Base-by-base conservation (phyloP, 2,329 filamentous ascomycete genomes). In the Exophiala sp. region DNA sequence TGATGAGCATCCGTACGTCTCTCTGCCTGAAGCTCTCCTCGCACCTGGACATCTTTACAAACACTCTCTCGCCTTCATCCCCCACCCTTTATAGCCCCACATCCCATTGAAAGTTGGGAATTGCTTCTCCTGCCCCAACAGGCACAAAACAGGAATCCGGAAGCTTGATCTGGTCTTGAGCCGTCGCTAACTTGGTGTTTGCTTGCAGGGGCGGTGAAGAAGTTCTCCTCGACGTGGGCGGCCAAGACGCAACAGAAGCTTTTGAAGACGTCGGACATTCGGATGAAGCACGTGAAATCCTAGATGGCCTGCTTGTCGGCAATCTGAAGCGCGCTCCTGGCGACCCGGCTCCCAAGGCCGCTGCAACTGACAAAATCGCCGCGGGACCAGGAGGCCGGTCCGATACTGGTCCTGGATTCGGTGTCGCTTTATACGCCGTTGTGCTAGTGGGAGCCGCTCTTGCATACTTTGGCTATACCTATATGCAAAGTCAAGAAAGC, bases 191-290 rank as follows among this genome's bases (percentile, higher is more conserved):
- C n/a, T 6, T 19, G 13, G 32, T 18, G 7, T 30, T 34, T 38
- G 14, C 10, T 30, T 52, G 11, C 66, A 97, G 93, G 64, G 93
- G 93, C 77, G 93, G 93, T 75, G 93, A 98, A 75, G 93, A 98
- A 76, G 93, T 98, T 63, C 77, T 98, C 58, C 85, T 98, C 62
- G 93, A 98, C 63, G 90, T 97, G 58, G 93, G 79, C 65, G 93
- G 93, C 62, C 90, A 95, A 75, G 93, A 98, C 72, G 86, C 87
- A 65, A 95, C 91, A 63, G 93, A 97, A 75, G 91, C 93, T 56
- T 98, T 98, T 69, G 93, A 98, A 77, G 93, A 98, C 73, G 93
- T 98, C 65, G 93, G 93, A 67, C 93, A 98, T 85, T 94, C 87
- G 65, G 93, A 98, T 72, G 93, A 98, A 78, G 93, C 93, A 61